phyloP scores from a whole-genome alignment of 2,329 filamentous ascomycete genomes.

The Pseudogymnoascus sp. region DNA sequence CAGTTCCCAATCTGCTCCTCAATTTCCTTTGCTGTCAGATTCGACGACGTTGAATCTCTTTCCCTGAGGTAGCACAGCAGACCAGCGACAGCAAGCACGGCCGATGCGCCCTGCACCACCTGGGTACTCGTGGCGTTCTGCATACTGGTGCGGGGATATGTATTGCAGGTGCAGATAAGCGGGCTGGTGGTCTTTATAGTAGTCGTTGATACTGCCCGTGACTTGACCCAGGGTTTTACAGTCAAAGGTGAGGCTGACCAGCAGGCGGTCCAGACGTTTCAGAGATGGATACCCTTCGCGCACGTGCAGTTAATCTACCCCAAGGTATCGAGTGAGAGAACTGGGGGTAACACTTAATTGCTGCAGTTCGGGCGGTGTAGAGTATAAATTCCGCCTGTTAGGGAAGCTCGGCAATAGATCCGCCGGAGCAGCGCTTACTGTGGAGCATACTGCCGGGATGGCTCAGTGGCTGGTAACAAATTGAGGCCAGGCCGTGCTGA shows the following conservation, averaged over 20 bases:
- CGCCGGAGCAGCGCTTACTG: neutral
- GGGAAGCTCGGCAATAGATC: neutral
- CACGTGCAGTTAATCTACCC: neutral
- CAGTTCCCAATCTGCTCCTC: neutral
- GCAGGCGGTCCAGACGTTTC: neutral
- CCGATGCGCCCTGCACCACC: neutral
- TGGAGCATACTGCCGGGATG: neutral
- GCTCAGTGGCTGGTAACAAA: neutral
- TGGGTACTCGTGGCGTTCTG: neutral
- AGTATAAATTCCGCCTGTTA: neutral
- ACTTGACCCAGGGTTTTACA: neutral
- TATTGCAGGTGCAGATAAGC: neutral
- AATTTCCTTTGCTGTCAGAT: neutral
- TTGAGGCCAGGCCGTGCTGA: no score
- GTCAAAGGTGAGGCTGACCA: neutral
- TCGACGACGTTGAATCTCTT: neutral
- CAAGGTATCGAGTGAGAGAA: neutral
- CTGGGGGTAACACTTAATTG: neutral
- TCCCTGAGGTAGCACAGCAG: neutral
- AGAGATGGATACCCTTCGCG: neutral
- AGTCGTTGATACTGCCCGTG: neutral
- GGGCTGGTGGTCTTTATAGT: neutral
- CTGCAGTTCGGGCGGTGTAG: neutral
- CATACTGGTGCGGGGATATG: neutral
- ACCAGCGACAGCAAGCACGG: neutral